Conservation (phyloP, 345 rosid genomes). For the Geranium brycei region DNA sequence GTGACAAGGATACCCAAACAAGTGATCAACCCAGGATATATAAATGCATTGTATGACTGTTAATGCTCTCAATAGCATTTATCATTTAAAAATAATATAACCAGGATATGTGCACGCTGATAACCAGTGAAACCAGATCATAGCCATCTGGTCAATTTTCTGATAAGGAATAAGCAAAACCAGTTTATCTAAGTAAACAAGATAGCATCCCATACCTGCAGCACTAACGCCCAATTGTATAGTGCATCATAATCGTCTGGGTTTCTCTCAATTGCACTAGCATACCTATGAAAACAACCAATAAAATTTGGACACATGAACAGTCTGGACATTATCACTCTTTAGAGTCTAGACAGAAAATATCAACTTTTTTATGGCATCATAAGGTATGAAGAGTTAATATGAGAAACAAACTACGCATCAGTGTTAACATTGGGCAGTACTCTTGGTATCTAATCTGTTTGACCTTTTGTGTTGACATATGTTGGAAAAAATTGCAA, state of each 20-base stretch:
- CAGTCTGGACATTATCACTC: not conserved
- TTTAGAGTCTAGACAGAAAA: not conserved
- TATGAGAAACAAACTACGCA: not conserved
- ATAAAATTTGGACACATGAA: not conserved
- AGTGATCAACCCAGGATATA: not conserved
- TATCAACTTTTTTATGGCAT: not conserved
- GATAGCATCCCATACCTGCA: not conserved
- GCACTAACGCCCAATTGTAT: conserved; percentile 93
- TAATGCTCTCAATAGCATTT: too few species aligned
- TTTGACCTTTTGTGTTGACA: too few species aligned
- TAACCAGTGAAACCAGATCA: not conserved
- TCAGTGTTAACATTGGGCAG: not conserved
- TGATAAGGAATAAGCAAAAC: not conserved
- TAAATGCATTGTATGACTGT: too few species aligned
- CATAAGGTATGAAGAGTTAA: not conserved
- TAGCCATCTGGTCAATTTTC: not conserved
- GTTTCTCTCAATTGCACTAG: conserved; percentile 73
- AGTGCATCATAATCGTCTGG: conserved; percentile 94
- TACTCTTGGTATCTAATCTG: too few species aligned
- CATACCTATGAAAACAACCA: conserved; percentile 47
- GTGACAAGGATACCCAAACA: not conserved
- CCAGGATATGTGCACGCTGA: not conserved
- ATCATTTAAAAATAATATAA: too few species aligned
- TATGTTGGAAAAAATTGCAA: too few species aligned
- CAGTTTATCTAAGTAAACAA: not conserved